Evolutionary conservation across 2,329 filamentous ascomycete genomes (phyloP), one percentile per base, ranked within the genome.

Genomic region (Arthrocladium fulminans): DNA sequence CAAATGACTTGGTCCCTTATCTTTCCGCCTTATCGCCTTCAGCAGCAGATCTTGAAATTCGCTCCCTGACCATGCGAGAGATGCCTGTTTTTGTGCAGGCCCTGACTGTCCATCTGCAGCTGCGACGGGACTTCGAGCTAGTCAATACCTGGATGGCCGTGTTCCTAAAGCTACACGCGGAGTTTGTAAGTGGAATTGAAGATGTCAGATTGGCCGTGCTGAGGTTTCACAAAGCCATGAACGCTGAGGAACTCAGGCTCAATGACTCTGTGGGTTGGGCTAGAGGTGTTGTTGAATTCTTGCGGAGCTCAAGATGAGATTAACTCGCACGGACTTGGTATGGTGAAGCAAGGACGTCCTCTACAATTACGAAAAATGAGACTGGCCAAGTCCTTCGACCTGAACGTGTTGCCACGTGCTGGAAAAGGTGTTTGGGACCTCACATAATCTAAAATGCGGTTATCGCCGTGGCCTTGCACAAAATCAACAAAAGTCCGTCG

Each of bases 131-230:
- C 65, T 98, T 94, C 65, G 92, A 98, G 67, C 75, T 98, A 32
- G 85, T 88, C 13, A 89, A 97, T 66, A 88, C 88, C 0, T 98
- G 92, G 90, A 97, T 98, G 88, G 83, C 84, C 1, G 90, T 97
- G 1, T 94, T 97, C 61, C 64, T 98, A 51, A 79, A 83, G 41
- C 70, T 95, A 34, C 90, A 97, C 65, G 75, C 74, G 5, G 81
- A 83, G 52, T 68, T 75, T 13, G 68, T 85, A 24, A 47, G 53
- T 19, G 56, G 55, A 13, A 55, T 57, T 22, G 55, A 57, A 10
- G 66, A 63, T 29, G 64, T 69, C 27, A 67, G 68, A 30, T 61
- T 70, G 70, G 68, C 73, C 68, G 61, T 96, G 51, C 65, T 67
- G 45, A 74, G 76, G 57, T 96, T 88, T 86, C 82, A 82, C 64